Evolutionary conservation across 2,329 filamentous ascomycete species (phyloP), one percentile per base, ranked within the genome.

Genomic region (Annulohypoxylon truncatum): DNA sequence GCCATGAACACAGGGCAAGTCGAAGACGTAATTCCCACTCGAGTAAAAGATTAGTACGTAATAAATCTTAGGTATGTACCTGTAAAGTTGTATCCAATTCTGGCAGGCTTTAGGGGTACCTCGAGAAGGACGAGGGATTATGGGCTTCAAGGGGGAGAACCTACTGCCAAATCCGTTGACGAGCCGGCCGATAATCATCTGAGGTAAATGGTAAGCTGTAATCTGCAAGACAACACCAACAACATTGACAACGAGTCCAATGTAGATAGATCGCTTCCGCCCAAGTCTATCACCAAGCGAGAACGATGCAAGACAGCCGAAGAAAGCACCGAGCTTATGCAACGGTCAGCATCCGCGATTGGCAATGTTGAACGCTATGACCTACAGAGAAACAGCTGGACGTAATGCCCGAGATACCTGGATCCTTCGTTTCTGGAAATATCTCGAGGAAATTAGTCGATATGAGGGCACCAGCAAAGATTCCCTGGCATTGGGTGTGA

Each of bases 311-410:
- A 79, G 64, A 26, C 77, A 75, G 13, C 87, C 87, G 44, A 88
- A 76, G 74, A 89, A 88, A 72, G 86, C 89, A 7, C 86, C 86
- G 29, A 89, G 79, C 67, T 88, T 33, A 73, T 88, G 67, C 62
- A 55, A 54, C 12, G 42, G 64, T 70, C 64, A 70, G 65, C 67
- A 66, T 55, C 47, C 51, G 50, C 33, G 64, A 61, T 63, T 60
- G 48, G 66, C 59, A 51, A 53, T 46, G 42, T 42, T 44, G 22
- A 52, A 22, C 35, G 33, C 54, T 33, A 52, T 20, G 67, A 66
- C 66, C 60, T 60, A 68, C 68, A 26, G 63, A 66, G 58, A 68
- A 70, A 33, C 63, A 70, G 33, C 66, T 67, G 9, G 68, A 70
- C 26, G 63, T 68, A 60, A 70, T 67, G 51, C 63, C 63, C 38